phyloP scores from a whole-genome alignment of 495 filamentous ascomycete genomes.

The Penicillium dipodomyicola region DNA sequence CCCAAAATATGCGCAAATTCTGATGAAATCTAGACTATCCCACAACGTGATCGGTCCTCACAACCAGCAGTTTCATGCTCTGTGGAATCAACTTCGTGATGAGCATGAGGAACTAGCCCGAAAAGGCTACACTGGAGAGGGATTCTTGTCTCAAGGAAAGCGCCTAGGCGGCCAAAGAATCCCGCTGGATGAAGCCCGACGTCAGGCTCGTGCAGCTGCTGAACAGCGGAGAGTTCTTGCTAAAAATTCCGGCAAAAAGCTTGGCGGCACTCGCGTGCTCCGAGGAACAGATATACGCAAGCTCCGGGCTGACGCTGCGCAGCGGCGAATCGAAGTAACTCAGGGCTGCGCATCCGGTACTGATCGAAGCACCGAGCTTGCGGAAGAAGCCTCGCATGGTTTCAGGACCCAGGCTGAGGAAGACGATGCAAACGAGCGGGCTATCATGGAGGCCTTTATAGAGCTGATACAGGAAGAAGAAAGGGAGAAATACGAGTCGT shows the following conservation, averaged over 20 bases:
- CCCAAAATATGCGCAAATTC: not conserved
- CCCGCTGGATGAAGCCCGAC: conserved; percentile 70
- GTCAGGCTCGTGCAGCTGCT: conserved; percentile 71
- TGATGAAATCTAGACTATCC: conserved; percentile 52
- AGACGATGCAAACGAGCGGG: conserved; percentile 84
- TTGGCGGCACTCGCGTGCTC: conserved; percentile 64
- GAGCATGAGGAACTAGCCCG: conserved; percentile 71
- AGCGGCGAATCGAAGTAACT: conserved; percentile 62
- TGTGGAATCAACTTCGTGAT: conserved; percentile 86
- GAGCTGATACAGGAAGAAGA: conserved; percentile 87
- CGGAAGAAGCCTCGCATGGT: conserved; percentile 68
- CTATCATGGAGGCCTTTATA: conserved; percentile 84
- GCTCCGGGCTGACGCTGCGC: conserved; percentile 70
- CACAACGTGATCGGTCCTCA: conserved; percentile 85
- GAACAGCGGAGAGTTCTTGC: conserved; percentile 62
- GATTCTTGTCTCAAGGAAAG: conserved; percentile 74
- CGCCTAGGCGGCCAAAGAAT: conserved; percentile 67
- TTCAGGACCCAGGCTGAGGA: conserved; percentile 83
- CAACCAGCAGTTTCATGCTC: conserved; percentile 72
- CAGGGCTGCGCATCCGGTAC: conserved; percentile 75
- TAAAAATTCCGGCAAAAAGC: conserved; percentile 65
- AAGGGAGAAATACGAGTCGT: conserved; percentile 63
- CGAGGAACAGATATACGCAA: conserved; percentile 70
- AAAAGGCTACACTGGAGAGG: conserved; percentile 91
- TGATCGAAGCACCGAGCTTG: conserved; percentile 54